Evolutionary conservation across 768 basidiomycete species (phyloP).

Genomic region (Inosperma sp.): DNA sequence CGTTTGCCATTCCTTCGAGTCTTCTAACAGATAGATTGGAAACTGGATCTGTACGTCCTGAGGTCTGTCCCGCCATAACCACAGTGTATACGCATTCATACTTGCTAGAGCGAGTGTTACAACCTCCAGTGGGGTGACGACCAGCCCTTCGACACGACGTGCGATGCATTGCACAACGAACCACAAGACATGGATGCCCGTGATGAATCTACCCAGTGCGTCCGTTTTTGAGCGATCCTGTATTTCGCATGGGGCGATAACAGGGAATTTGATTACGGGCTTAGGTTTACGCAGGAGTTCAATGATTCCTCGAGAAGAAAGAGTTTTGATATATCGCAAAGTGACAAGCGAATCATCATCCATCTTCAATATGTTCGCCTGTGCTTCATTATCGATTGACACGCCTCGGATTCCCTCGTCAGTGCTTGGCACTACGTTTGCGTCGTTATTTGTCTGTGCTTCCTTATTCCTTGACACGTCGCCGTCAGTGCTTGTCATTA

Average conservation of each 20-base stretch:
- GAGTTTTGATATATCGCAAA: neutral
- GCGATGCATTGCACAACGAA: conserved; percentile 27
- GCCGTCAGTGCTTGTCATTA: neutral
- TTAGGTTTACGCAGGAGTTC: neutral
- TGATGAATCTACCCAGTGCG: conserved; percentile 26
- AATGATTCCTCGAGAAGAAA: neutral
- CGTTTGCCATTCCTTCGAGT: neutral
- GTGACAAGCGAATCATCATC: neutral
- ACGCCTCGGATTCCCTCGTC: neutral
- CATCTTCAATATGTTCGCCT: neutral
- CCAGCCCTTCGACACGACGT: conserved; percentile 18
- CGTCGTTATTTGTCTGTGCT: too few species aligned
- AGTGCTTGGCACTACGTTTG: neutral
- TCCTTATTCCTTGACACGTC: neutral
- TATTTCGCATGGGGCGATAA: conserved; percentile 17
- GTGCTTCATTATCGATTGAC: too few species aligned
- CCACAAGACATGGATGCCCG: conserved; percentile 28
- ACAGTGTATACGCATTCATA: conserved; percentile 24
- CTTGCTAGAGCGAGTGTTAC: conserved; percentile 27
- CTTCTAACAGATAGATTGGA: neutral
- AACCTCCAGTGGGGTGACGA: conserved; percentile 30
- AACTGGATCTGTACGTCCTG: neutral
- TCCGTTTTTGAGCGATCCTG: conserved; percentile 31
- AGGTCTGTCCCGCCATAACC: conserved; percentile 34
- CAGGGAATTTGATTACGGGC: neutral